Percentiles rank a stretch among this genome's conserved stretches.
phyloP scores from a whole-genome alignment of 2,329 filamentous ascomycete species.

The Paracamarosporium sp. region DNA sequence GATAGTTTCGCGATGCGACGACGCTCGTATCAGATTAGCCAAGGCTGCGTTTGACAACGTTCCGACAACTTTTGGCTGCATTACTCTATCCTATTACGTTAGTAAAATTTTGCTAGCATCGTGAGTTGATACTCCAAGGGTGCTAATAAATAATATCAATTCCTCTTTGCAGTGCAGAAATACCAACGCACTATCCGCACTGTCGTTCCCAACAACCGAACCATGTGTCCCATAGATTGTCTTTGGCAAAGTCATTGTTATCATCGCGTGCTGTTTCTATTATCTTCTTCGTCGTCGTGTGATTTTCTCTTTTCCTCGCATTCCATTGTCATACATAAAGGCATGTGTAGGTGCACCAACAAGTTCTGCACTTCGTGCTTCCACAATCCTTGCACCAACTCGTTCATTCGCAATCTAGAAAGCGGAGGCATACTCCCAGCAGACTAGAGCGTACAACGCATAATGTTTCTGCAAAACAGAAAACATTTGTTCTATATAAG shows the following conservation, averaged over 20 bases:
- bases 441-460: not conserved
- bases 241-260: not conserved
- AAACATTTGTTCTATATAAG: not conserved
- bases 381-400: not conserved
- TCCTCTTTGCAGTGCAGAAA: not conserved
- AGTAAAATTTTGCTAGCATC: not conserved
- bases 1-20: conserved; percentile 10
- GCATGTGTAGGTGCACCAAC: no score
- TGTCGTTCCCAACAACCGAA: not conserved
- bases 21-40: conserved; percentile 2
- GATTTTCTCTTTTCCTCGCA: no score
- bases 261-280: not conserved
- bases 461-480: not conserved
- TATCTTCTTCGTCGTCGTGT: not conserved
- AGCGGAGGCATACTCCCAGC: no score
- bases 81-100: no score
- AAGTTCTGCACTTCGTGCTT: no score
- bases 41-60: conserved; percentile 1
- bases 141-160: not conserved
- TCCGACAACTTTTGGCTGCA: not conserved
- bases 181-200: not conserved
- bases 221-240: not conserved
- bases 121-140: not conserved
- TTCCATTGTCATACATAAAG: no score
- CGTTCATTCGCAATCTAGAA: no score